These are phyloP conservation scores for Venturia effusa DNA, from an alignment of 2,329 filamentous ascomycete genomes.

Conservation along the genomic window DNA sequence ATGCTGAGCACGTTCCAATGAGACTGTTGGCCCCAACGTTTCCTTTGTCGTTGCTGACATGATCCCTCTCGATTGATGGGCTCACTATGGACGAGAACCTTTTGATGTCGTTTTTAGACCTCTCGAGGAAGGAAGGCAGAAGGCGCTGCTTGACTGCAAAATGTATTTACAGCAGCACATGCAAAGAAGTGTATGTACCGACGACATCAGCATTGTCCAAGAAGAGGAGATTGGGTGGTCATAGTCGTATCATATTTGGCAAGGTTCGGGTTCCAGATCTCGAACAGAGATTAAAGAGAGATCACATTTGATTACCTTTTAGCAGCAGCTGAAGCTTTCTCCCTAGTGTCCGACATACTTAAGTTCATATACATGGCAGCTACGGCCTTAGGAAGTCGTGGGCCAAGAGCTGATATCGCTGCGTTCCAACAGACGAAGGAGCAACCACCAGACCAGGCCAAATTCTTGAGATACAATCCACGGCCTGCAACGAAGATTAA, in stretches of 20 bases:
- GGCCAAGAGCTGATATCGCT: background rate
- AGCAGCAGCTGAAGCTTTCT: slow-evolving; percentile 51
- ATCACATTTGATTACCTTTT: slow-evolving; percentile 60
- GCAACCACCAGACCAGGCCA: slow-evolving; percentile 49
- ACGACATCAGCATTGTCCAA: slow-evolving; percentile 33
- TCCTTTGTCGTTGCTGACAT: too few species aligned
- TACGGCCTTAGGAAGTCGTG: background rate
- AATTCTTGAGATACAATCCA: background rate
- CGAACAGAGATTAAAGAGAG: slow-evolving; percentile 46
- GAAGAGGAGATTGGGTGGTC: slow-evolving; percentile 24
- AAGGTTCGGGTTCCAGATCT: too few species aligned
- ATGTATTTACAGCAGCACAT: too few species aligned
- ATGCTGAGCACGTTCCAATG: too few species aligned
- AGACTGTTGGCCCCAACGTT: too few species aligned
- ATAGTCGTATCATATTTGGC: too few species aligned
- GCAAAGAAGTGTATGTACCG: too few species aligned
- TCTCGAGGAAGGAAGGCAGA: too few species aligned
- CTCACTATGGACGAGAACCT: too few species aligned
- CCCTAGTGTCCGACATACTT: slow-evolving; percentile 40
- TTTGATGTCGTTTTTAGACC: too few species aligned
- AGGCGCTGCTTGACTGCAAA: too few species aligned
- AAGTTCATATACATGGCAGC: slow-evolving; percentile 60
- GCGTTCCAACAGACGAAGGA: slow-evolving; percentile 26
- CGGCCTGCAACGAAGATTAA: background rate
- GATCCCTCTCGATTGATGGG: too few species aligned